Percentiles rank a stretch among this genome's conserved stretches.
Conservation (phyloP, 768 basidiomycete species). For the Leccinum variicolor region DNA sequence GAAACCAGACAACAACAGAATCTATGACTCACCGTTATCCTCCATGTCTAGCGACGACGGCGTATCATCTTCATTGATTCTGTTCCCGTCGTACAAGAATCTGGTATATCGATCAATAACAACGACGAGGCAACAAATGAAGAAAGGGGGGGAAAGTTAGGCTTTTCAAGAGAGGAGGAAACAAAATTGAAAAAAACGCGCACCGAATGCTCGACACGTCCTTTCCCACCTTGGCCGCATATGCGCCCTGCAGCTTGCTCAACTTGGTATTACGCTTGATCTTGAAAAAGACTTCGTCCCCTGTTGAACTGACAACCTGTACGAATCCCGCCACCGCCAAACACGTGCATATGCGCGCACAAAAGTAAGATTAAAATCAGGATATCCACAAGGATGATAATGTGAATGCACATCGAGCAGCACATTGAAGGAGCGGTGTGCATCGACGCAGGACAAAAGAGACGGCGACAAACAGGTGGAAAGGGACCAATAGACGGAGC, state of each 20-base stretch:
- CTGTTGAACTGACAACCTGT: constrained; percentile 70
- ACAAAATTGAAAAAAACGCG: constrained; percentile 20
- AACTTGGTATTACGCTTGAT: constrained; percentile 92
- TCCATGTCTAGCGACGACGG: constrained; percentile 85
- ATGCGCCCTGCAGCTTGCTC: constrained; percentile 89
- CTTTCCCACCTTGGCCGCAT: constrained; percentile 90
- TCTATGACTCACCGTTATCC: constrained; percentile 64
- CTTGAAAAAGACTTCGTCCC: constrained; percentile 95
- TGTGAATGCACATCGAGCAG: background rate
- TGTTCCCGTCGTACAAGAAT: constrained; percentile 85
- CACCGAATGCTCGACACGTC: constrained; percentile 86
- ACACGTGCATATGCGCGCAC: background rate
- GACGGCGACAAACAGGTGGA: background rate
- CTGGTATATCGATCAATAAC: constrained; percentile 37
- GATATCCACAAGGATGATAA: background rate
- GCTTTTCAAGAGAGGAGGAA: background rate
- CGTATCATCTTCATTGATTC: constrained; percentile 89
- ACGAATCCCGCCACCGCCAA: background rate
- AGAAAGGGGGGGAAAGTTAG: background rate
- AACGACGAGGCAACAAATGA: background rate
- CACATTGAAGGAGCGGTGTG: background rate
- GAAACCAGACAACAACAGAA: background rate
- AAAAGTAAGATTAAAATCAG: background rate
- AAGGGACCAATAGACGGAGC: background rate
- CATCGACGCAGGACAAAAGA: background rate